Base-by-base conservation (phyloP, 257 asterid species). In the Solanum paucissectum region DNA sequence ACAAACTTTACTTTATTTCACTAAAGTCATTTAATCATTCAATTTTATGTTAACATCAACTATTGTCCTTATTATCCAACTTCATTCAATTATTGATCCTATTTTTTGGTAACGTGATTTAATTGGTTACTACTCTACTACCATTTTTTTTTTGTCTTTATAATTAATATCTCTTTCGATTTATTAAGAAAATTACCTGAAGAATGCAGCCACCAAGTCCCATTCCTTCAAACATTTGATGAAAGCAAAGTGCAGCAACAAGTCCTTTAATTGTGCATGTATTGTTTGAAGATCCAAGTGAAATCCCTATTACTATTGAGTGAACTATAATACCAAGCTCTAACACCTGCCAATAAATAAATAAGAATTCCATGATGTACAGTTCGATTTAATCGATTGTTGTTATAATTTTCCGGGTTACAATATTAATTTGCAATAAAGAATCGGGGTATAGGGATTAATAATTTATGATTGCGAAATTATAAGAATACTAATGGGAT, bases 151-250 rank as follows among this genome's bases (percentile, higher is more conserved):
- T n/a, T n/a, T 77, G 62, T 77, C 37, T 11, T 38, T n/a, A 34
- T 40, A n/a, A 12, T 18, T 77, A 76, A 25, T 6, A 0, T 40
- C 18, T 2, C 64, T 55, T 18, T 55, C 64, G 8, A 55, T 55
- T 18, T 18, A 6, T 55, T 18, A 55, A 52, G n/a, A 55, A 6
- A 20, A 40, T 84, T 89, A 90, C 95, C 95, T 92, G 95, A 40
- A 92, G 89, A 34, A 90, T 92, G 88, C 94, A 91, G 8, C 94
- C 93, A 10, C 94, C 94, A 11, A 92, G 93, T 2, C 94, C 94
- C 92, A 91, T 91, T 42, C 92, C 94, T 83, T 92, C 93, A 55
- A 92, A 91, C 89, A 92, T 86, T 79, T 91, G 93, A 42, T 92
- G 94, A 85, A 92, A 92, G 83, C 91, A 91, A 18, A 92, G 88